phyloP scores from a whole-genome alignment of 164 flowering plant genomes.

The Santalum album region DNA sequence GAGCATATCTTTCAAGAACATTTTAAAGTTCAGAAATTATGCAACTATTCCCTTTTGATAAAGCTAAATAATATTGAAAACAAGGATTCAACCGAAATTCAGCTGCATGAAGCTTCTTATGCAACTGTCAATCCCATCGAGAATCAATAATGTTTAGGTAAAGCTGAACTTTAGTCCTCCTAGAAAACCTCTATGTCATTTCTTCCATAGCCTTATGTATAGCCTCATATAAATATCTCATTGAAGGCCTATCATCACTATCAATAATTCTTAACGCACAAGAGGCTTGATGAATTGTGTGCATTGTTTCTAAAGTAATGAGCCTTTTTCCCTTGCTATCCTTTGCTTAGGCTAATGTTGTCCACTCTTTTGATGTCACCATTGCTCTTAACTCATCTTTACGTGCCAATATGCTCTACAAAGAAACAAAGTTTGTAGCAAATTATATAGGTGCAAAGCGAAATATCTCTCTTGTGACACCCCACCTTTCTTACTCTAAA shows the following conservation, averaged over 20 bases:
- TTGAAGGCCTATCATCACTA: background rate
- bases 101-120: background rate
- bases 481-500: no score
- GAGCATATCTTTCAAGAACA: no score
- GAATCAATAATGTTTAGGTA: background rate
- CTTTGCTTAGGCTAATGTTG: background rate
- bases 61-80: no score
- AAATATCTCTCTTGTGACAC: no score
- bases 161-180: no score
- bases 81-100: background rate
- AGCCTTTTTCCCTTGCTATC: conserved; percentile 1
- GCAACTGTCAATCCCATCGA: conserved; percentile 6
- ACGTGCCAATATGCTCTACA: no score
- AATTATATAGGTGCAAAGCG: no score
- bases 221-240: conserved; percentile 4
- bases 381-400: no score
- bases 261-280: conserved; percentile 1
- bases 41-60: no score
- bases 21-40: no score
- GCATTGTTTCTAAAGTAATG: background rate
- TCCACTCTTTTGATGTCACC: conserved; percentile 6
- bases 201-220: background rate
- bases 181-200: background rate
- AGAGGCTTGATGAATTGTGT: background rate
- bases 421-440: no score